Evolutionary conservation across 345 rosid genomes (phyloP), one percentile per base, ranked within the genome.

Genomic region (Laguncularia racemosa): DNA sequence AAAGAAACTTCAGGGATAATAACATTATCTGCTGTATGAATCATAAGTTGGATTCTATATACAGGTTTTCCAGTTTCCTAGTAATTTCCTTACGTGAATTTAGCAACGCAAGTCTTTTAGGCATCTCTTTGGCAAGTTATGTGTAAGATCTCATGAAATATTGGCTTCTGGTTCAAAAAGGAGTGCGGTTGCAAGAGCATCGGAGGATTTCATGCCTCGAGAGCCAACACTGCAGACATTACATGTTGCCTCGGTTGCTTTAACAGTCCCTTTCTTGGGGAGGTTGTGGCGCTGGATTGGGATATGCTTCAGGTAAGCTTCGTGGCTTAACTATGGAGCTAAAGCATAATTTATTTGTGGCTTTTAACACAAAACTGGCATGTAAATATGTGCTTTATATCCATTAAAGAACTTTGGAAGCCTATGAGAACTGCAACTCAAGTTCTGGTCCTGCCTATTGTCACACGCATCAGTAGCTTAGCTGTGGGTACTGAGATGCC

Each of bases 191-290:
- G 81, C 77, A 38, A 83, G 93, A 60, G 83, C 86, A 49, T 78
- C 84, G 0, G 86, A 85, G 21, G 88, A 82, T 74, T 85, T 80
- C 72, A 76, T 73, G 77, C 92, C 88, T n/a, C 67, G 77, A 64
- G 73, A 76, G 54, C 81, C 77, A 18, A 62, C 78, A 44, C 62
- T 76, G 1, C 92, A 80, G 74, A 76, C 89, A 16, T 53, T 75
- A 61, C 89, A 85, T 61, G 14, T 78, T 19, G 80, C 89, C 11
- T 62, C 86, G 3, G 86, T 78, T 48, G 78, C 86, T 48, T 85
- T 69, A 78, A 85, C 65, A 74, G 83, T 62, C 73, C 82, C 52
- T 70, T 80, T 53, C 71, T 80, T 1, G 86, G 86, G 57, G 92
- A 85, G 62, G 65, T 76, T 53, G 69, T 66, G 61, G 78, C 72